These are phyloP conservation scores for Gremmenia infestans DNA, from an alignment of 2,329 filamentous ascomycete genomes.

Conservation along the genomic window DNA sequence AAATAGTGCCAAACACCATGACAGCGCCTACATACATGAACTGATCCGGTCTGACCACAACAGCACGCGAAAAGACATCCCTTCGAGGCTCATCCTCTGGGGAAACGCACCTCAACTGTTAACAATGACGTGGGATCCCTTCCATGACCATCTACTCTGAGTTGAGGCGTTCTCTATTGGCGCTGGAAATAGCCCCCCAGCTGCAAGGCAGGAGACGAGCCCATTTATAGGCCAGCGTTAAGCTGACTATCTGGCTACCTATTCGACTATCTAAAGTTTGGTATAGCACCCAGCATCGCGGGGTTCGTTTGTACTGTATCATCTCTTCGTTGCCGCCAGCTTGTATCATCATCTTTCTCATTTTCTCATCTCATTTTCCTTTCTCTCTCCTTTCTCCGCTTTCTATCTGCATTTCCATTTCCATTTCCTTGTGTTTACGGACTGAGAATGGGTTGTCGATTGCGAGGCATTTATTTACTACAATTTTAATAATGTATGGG, in stretches of 20 bases:
- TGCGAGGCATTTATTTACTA: conserved; percentile 12
- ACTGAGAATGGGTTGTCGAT: conserved; percentile 10
- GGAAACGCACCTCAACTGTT: neutral
- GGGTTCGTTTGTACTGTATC: conserved; percentile 11
- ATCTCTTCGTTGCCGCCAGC: conserved; percentile 10
- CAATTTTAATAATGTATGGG: conserved; percentile 31
- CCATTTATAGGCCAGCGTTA: conserved; percentile 5
- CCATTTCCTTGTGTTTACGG: conserved; percentile 9
- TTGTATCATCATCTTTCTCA: conserved; percentile 6
- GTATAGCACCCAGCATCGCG: neutral
- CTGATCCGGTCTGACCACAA: neutral
- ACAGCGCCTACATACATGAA: conserved; percentile 2
- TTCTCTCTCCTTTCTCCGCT: conserved; percentile 33
- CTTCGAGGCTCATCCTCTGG: conserved; percentile 1
- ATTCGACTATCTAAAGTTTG: conserved; percentile 1
- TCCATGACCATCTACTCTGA: neutral
- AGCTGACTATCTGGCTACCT: neutral
- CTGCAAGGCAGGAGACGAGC: neutral
- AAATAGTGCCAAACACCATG: conserved; percentile 7
- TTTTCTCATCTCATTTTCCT: conserved; percentile 7
- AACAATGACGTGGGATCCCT: conserved; percentile 2
- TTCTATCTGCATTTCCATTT: conserved; percentile 6
- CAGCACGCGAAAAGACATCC: neutral
- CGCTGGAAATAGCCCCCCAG: conserved; percentile 10
- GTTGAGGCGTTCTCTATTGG: conserved; percentile 8